Evolutionary conservation across 768 basidiomycete genomes (phyloP).

Genomic region (Agaricus subrufescens): DNA sequence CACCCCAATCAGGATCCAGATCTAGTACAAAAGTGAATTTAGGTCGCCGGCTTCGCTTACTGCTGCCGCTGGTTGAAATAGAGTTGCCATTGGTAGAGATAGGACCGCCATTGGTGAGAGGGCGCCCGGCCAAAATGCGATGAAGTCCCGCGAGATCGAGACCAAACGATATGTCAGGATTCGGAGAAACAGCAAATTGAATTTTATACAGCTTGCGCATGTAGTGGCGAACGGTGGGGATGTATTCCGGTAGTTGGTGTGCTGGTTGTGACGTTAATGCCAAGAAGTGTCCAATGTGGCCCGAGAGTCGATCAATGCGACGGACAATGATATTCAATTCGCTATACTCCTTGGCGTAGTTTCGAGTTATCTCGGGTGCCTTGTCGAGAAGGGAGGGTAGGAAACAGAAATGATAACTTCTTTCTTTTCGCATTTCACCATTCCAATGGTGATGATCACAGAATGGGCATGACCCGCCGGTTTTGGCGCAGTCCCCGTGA

Average conservation of each 20-base stretch:
- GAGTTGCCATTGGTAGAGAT: slow-evolving; percentile 20
- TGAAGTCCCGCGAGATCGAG: slow-evolving; percentile 80
- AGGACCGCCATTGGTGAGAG: slow-evolving; percentile 17
- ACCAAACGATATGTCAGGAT: slow-evolving; percentile 76
- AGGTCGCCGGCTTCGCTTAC: slow-evolving; percentile 49
- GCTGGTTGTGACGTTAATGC: slow-evolving; percentile 62
- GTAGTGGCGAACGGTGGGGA: slow-evolving; percentile 82
- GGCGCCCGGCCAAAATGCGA: slow-evolving; percentile 71
- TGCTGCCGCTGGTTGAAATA: slow-evolving; percentile 21
- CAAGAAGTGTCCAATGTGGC: slow-evolving; percentile 76
- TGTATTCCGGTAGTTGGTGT: slow-evolving; percentile 72
- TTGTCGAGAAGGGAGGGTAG: slow-evolving; percentile 63
- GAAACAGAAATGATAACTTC: slow-evolving; percentile 81
- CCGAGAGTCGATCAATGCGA: slow-evolving; percentile 69
- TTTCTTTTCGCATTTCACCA: slow-evolving; percentile 75
- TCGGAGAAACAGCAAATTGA: slow-evolving; percentile 83
- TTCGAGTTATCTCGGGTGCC: slow-evolving; percentile 76
- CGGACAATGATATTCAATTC: slow-evolving; percentile 78
- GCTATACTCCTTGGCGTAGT: slow-evolving; percentile 78
- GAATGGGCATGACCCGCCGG: slow-evolving; percentile 89
- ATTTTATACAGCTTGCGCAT: slow-evolving; percentile 90
- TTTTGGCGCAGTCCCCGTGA: slow-evolving; percentile 79
- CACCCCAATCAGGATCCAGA: slow-evolving; percentile 65
- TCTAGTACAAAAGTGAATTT: slow-evolving; percentile 77
- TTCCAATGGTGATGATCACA: slow-evolving; percentile 93